Base-by-base conservation (phyloP, 1,139 yeast species). In the Blastobotrys proliferans region DNA sequence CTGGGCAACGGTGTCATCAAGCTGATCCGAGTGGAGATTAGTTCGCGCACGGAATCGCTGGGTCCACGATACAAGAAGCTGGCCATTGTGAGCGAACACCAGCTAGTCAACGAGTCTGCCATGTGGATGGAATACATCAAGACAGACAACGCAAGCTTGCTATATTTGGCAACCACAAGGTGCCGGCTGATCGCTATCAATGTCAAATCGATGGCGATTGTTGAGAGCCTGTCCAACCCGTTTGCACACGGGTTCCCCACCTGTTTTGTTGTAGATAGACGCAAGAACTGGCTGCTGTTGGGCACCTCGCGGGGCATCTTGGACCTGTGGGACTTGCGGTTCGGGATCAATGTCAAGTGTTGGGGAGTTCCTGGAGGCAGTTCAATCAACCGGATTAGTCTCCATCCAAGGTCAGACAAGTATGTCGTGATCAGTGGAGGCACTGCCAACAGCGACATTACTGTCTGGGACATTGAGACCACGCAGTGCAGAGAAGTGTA, bases 261-360 rank as follows among this genome's bases (percentile, higher is more conserved):
- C 0, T 64, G 81, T 18, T 75, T 87, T 53, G 71, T 77, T 1
- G 63, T 83, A n/a, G 84, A 81, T 47, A 62, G 63, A 0, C 62
- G 69, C 17, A 69, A 68, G 35, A 61, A 66, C 6, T 86, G 96
- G 90, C 55, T 84, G 3, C 60, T 87, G 3, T 59, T 83, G 2
- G 97, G 96, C 0, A 85, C 97, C 0, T 68, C 76, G 1, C 74
- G 73, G 35, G 97, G 97, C 1, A 66, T 81, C 1, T 60, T 92
- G 25, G 79, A 79, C 49, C 62, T 92, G 17, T 88, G 96, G 95
- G 97, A 90, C 61, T 54, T 84, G 34, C 68, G 95, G 43, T 86
- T 87, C 58, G 71, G 70, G 30, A 52, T 83, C 0, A 64, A 76
- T 37, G 67, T 85, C 22, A 80, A 76, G 48, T 68, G 81, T 1